Conservation (phyloP, 495 filamentous ascomycete species). For the Emericellopsis terricola region DNA sequence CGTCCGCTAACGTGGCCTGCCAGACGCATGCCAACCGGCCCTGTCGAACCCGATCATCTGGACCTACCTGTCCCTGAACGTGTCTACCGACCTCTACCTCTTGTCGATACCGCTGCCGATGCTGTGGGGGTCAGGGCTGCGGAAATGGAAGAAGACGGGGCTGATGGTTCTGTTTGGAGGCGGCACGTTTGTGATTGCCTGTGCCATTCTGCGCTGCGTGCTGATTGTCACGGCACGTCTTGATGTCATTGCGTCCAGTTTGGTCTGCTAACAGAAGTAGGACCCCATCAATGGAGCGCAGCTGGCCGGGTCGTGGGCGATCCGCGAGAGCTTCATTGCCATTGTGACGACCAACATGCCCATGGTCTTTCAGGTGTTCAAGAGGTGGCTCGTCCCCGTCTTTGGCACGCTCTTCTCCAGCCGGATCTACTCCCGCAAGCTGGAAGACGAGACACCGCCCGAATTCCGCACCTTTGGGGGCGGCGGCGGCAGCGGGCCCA, state of each 20-base stretch:
- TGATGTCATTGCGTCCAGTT: not conserved
- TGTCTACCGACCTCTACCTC: constrained; percentile 33
- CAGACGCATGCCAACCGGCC: constrained; percentile 31
- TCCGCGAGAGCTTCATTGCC: constrained; percentile 32
- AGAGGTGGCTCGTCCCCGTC: constrained; percentile 15
- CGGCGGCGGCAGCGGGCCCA: constrained; percentile 16
- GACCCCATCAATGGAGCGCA: constrained; percentile 23
- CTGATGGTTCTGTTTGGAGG: constrained; percentile 30
- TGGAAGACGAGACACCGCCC: constrained; percentile 8
- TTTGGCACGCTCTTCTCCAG: constrained; percentile 13
- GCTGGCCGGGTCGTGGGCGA: constrained; percentile 27
- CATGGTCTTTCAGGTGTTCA: constrained; percentile 30
- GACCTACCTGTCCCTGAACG: constrained; percentile 28
- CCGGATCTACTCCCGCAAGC: constrained; percentile 9
- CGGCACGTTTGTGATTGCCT: constrained; percentile 29
- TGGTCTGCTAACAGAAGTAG: constrained; percentile 7
- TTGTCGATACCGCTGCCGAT: constrained; percentile 35
- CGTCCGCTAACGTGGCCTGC: not conserved
- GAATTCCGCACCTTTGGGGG: constrained; percentile 8
- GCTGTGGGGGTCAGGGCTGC: constrained; percentile 28
- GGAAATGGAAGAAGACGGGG: constrained; percentile 25
- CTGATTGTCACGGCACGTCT: constrained; percentile 20
- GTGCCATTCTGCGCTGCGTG: constrained; percentile 29
- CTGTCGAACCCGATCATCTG: constrained; percentile 24
- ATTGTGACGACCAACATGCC: constrained; percentile 34